Base-by-base conservation (phyloP, 2,329 filamentous ascomycete species). In the Aspergillus aculeatinus region DNA sequence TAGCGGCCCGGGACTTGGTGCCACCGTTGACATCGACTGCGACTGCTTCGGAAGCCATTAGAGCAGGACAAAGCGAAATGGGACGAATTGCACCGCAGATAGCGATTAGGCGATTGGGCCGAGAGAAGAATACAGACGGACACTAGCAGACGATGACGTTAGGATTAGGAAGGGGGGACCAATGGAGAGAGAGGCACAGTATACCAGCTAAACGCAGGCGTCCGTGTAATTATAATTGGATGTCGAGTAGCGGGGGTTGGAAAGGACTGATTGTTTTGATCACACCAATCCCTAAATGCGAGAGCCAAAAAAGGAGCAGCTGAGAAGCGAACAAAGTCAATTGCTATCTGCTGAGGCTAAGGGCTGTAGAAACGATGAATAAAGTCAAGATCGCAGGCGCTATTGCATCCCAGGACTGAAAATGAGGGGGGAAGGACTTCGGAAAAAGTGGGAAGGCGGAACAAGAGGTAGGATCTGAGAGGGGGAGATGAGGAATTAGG, bases 1-100 rank as follows among this genome's bases (percentile, higher is more conserved):
- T 75, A 65, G 84, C 82, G 35, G 83, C 83, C 35, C 81, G 79
- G 48, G 80, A 82, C 70, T 81, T 74, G 50, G 70, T 64, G 53
- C 64, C 71, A 56, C 74, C 72, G 59, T 76, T 76, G 57, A 70
- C 65, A 54, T 70, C 64, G 57, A 69, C 51, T 51, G 58, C 68
- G 21, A 72, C 64, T 23, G 65, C 58, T 69, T 77, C 72, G 48
- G 74, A 66, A 61, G 74, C 70, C 74, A 77, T 77, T 57, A 57
- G 65, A 66, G 44, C 33, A 29, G 56, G 29, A 50, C 39, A 44
- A 19, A 35, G 48, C 29, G 33, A 52, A 14, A 29, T 31, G 31
- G 44, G 35, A 29, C n/a, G 44, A 48, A 48, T 21, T 55, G 16
- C 19, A 7, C 39, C 16, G n/a, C 12, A 16, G 16, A 48, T 10